Evolutionary conservation across 2,329 filamentous ascomycete species (phyloP), one percentile per base, ranked within the genome.

Genomic region (Claviceps capensis): DNA sequence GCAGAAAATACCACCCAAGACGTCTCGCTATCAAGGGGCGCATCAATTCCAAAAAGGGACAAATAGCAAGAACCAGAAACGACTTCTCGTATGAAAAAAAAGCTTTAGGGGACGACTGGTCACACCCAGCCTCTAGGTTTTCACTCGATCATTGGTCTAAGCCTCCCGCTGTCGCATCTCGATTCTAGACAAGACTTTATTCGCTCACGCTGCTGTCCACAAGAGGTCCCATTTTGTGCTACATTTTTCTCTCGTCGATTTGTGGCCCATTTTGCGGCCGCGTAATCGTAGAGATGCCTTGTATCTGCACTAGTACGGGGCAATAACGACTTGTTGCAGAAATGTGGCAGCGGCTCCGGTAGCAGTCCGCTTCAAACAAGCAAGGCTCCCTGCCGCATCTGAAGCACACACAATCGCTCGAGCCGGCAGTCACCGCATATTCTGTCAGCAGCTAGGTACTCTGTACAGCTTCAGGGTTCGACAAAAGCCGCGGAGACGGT

Each of bases 401-500:
- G 36, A 41, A 44, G 37, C 37, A 50, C 23, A 43, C n/a, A 46
- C 34, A 17, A 13, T 40, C 23, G 47, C 30, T 38, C 22, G 16
- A 43, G 48, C 43, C 43, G 16, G 37, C 43, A 13, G 38, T 50
- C 48, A 50, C 51, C 49, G 41, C 47, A 49, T 42, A 49, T 48
- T 48, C 36, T 34, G 30, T 34, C 30, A 34, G 30, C 30, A 34
- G 30, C 30, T 34, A 34, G 30, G 30, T 34, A 34, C 30, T 34
- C 9, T 11, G 30, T 34, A 34, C 36, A 42, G 47, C 51, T 50
- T 42, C 51, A 53, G 44, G 48, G 42, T 47, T 47, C 43, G 48
- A 37, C 13, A 49, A 13, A 43, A 19, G 16, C 26, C 36, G 36
- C 43, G 23, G 7, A 26, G 26, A 47, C 43, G 43, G 52, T 44